These are phyloP conservation scores for Phialophora chinensis DNA, from an alignment of 2,329 filamentous ascomycete genomes.

Conservation along the genomic window DNA sequence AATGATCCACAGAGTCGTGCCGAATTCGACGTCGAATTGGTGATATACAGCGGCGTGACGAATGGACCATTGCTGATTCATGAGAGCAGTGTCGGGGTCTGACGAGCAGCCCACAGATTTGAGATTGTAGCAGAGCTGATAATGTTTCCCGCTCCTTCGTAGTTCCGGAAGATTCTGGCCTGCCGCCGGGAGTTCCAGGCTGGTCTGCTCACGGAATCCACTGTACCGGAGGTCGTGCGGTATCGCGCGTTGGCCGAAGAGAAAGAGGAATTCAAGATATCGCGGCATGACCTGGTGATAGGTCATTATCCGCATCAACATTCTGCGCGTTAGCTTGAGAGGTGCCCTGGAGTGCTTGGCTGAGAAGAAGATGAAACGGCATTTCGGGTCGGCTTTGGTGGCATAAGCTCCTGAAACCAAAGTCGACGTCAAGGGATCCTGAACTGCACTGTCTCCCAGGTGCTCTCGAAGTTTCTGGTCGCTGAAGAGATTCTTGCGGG, in stretches of 20 bases:
- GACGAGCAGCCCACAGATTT: slow-evolving; percentile 40
- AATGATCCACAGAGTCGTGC: slow-evolving; percentile 52
- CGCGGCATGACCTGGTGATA: slow-evolving; percentile 51
- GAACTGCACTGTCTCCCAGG: background rate
- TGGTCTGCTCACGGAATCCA: slow-evolving; percentile 46
- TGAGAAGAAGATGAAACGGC: slow-evolving; percentile 1
- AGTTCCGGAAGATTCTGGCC: slow-evolving; percentile 44
- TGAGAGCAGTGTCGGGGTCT: background rate
- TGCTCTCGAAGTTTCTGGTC: background rate
- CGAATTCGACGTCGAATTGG: slow-evolving; percentile 47
- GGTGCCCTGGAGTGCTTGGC: slow-evolving; percentile 13
- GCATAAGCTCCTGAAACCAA: background rate
- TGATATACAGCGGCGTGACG: slow-evolving; percentile 47
- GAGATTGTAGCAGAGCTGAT: slow-evolving; percentile 51
- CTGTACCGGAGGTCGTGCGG: slow-evolving; percentile 46
- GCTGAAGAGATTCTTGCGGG: background rate
- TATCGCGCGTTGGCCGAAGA: slow-evolving; percentile 46
- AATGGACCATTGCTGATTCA: slow-evolving; percentile 37
- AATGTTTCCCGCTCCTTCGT: slow-evolving; percentile 46
- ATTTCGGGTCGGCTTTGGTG: background rate
- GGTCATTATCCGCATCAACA: slow-evolving; percentile 40
- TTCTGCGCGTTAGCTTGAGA: slow-evolving; percentile 36
- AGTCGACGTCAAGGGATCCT: background rate
- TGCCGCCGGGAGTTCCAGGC: slow-evolving; percentile 45
- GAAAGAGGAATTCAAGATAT: slow-evolving; percentile 49